These are phyloP conservation scores for Neurospora sp. DNA, from an alignment of 495 filamentous ascomycete genomes.

Conservation along the genomic window DNA sequence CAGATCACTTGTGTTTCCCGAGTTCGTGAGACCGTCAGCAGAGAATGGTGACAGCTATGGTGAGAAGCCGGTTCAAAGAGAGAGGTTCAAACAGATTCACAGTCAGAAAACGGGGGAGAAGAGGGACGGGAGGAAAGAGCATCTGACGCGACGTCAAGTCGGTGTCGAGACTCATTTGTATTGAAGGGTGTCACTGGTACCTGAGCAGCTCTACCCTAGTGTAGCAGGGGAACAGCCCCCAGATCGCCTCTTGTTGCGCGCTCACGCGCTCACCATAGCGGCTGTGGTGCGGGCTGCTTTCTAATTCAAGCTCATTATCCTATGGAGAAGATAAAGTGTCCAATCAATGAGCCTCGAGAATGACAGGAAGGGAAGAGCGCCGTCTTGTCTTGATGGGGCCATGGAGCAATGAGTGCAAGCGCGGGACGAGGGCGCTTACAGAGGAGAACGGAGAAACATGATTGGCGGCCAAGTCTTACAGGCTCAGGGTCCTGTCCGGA, in stretches of 20 bases:
- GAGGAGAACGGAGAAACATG: neutral
- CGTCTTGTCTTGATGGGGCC: neutral
- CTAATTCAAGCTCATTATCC: slow-evolving; percentile 12
- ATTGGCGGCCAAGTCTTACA: slow-evolving; percentile 14
- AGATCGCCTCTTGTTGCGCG: neutral
- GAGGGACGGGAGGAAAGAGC: neutral
- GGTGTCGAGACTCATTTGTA: neutral
- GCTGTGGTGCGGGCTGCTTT: slow-evolving; percentile 3
- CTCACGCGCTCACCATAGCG: neutral
- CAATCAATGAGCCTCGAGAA: slow-evolving; percentile 8
- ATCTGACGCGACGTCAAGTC: neutral
- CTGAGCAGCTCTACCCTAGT: neutral
- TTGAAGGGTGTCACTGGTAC: neutral
- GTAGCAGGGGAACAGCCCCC: neutral
- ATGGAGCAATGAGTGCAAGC: slow-evolving; percentile 4
- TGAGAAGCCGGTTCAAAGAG: neutral
- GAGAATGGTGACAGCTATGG: neutral
- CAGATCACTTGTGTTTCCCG: neutral
- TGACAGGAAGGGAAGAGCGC: neutral
- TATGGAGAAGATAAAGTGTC: neutral
- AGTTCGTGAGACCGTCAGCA: neutral
- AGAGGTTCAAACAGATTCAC: neutral
- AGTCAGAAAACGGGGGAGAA: neutral
- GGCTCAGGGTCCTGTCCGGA: neutral
- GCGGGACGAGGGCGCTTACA: slow-evolving; percentile 23